Evolutionary conservation across 176 grass and related monocot species (phyloP).

Genomic region (Carex myosuroides): DNA sequence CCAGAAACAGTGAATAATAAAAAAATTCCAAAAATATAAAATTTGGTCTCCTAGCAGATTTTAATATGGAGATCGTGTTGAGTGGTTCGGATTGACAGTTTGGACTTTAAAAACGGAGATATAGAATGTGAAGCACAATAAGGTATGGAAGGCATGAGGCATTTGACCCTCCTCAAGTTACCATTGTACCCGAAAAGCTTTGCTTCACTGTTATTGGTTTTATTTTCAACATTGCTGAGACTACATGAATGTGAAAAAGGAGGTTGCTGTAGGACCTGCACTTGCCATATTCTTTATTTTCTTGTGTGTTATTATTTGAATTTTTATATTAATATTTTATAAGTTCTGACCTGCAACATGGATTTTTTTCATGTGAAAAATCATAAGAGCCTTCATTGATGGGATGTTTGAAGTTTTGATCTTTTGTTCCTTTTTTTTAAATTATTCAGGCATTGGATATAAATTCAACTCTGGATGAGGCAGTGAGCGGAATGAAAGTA

Average conservation of each 20-base stretch:
- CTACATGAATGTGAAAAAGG: background rate
- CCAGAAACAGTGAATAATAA: no score
- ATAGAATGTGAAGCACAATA: no score
- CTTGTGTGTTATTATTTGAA: background rate
- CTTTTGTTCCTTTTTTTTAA: background rate
- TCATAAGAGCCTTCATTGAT: background rate
- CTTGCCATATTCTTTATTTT: background rate
- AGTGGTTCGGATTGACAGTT: no score
- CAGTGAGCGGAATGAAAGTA: conserved; percentile 1
- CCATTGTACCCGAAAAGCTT: background rate
- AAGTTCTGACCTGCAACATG: background rate
- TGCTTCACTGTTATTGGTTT: no score
- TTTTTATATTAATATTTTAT: background rate
- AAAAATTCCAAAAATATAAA: no score
- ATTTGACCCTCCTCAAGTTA: background rate
- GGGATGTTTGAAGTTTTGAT: background rate
- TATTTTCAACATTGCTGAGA: background rate
- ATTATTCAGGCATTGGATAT: conserved; percentile 13
- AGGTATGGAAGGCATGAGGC: no score
- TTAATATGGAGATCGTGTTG: no score
- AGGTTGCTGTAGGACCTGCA: background rate
- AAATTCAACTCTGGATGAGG: conserved; percentile 6
- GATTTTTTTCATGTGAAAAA: background rate
- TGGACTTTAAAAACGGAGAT: no score
- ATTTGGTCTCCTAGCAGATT: no score